Evolutionary conservation across 2,329 filamentous ascomycete species (phyloP).

Genomic region (Talaromyces funiculosus): DNA sequence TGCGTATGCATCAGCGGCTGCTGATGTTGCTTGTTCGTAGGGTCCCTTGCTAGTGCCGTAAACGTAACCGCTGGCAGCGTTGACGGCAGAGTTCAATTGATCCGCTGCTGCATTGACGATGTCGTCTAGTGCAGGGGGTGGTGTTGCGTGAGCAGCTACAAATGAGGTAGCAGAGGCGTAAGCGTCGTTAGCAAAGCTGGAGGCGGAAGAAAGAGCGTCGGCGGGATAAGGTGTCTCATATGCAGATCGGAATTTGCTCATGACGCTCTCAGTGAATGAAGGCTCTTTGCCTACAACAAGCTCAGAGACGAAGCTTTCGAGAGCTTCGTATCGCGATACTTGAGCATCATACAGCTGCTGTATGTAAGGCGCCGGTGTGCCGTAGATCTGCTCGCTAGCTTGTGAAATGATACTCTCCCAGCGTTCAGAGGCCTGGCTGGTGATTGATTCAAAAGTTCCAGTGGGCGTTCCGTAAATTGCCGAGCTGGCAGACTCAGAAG

Average conservation of each 20-base stretch:
- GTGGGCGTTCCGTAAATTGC: conserved; percentile 43
- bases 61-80: conserved; percentile 52
- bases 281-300: conserved; percentile 72
- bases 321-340: conserved; percentile 57
- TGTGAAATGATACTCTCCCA: conserved; percentile 60
- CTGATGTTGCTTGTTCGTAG: conserved; percentile 49
- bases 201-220: conserved; percentile 43
- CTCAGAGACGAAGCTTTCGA: conserved; percentile 70
- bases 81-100: conserved; percentile 54
- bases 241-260: conserved; percentile 63
- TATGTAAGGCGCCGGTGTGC: conserved; percentile 58
- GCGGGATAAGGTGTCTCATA: conserved; percentile 58
- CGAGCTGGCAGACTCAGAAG: conserved; percentile 39
- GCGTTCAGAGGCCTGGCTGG: conserved; percentile 54
- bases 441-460: conserved; percentile 42
- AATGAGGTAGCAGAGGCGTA: conserved; percentile 31
- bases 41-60: conserved; percentile 45
- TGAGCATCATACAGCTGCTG: conserved; percentile 48
- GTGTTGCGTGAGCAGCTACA: conserved; percentile 39
- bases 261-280: conserved; percentile 73
- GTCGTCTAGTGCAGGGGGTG: conserved; percentile 53
- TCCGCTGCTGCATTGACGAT: conserved; percentile 53
- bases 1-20: conserved; percentile 46
- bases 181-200: conserved; percentile 47
- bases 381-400: conserved; percentile 66